Base-by-base conservation (phyloP, 2,329 filamentous ascomycete genomes). In the Penicillium sumatraense region DNA sequence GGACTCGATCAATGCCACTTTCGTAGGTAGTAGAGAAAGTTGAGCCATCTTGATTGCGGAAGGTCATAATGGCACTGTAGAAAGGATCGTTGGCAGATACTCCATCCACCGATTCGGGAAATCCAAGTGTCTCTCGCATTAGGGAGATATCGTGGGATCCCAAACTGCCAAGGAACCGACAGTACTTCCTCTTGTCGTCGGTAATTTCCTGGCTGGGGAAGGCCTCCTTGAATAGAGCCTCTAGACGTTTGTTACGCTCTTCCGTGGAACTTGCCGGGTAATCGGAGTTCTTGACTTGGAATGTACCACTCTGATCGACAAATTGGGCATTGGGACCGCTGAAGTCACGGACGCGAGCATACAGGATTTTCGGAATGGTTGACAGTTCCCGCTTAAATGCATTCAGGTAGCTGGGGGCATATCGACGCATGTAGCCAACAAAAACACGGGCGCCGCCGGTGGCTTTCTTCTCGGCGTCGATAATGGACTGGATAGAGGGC, bases 371-470 rank as follows among this genome's bases (percentile, higher is more conserved):
- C 0, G 54, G 49, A n/a, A 62, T 58, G 3, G 53, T 56, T 0
- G 57, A 50, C 18, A 62, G 35, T 41, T 62, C 59, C 2, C 52
- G 50, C 27, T 62, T 62, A 38, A 62, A 62, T 5, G 59, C 57
- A 5, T 56, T 38, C 14, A 62, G 20, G 48, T 56, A 59, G 33
- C 57, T 58, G 0, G 59, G 53, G 7, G 57, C 54, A 44, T 60
- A 62, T 31, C 59, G 57, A 9, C 59, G 57, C 57, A 62, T 62
- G 26, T 62, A 62, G 9, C 59, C 59, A 6, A 62, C 59, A 20
- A 62, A 62, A n/a, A 62, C 54, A 21, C 59, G 59, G 27, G 59
- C 59, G 18, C 50, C 53, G 1, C 24, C 23, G 4, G 55, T 47
- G 11, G 59, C 57, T 21, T 51, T 54, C 36, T 44, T 48, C 41